Evolutionary conservation across 2,329 filamentous ascomycete species (phyloP), one percentile per base, ranked within the genome.

Genomic region (Dactylellina haptotyla): DNA sequence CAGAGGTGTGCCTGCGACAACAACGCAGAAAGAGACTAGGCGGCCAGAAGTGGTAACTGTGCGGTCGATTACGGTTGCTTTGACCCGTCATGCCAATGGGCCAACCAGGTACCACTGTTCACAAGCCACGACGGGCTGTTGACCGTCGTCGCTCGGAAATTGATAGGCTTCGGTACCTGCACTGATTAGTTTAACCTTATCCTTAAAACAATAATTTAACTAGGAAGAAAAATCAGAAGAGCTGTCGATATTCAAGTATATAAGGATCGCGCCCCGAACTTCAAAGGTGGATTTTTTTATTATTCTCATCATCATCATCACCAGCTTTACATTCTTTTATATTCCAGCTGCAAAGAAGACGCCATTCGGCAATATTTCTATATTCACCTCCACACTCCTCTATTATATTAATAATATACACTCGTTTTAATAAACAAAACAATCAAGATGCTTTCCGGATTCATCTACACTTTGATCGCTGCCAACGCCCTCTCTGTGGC

Each of bases 381-480:
- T 50, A 53, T 53, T 30, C 41, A 46, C 9, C 26, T 32, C 26
- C 34, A 53, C 34, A 53, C 16, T 20, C 41, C 23, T 20, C 9
- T 2, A 43, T 43, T 28, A 34, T 53, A 32, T 32, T 16, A 26
- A 2, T 10, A 26, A 14, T 50, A 50, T 28, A 50, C 2, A 25
- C 20, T 10, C 10, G 8, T 26, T 5, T 25, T 28, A 50, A 25
- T 50, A 34, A 6, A 34, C 32, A 6, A 6, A 8, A 20, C 18
- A n/a, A 30, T 34, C 26, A 53, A 26, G 18, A 53, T 53, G 48
- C 23, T 53, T 8, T 53, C 48, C 6, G 25, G 25, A 53, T 14
- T 53, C 28, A 34, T 53, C 25, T 53, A 53, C 28, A 30, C 48
- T 53, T 53, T 53, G 48, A 10, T 53, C n/a, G 48, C 48, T 32